Percentiles rank a stretch among this genome's conserved stretches.
phyloP scores from a whole-genome alignment of 2,329 filamentous ascomycete species.

The Sclerotinia spermophila region DNA sequence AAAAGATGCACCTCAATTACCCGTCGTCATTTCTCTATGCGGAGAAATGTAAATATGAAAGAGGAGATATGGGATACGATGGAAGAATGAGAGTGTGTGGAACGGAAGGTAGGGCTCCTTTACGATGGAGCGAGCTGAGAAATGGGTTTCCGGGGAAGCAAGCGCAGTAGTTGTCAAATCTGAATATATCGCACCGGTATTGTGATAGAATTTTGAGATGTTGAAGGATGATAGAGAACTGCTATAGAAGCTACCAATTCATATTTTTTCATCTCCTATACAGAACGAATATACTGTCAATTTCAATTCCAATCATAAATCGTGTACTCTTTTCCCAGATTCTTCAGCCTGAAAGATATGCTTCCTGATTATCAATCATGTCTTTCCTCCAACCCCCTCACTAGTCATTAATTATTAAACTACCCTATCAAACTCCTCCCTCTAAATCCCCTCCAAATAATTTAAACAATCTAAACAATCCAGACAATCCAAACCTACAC shows the following conservation, averaged over 20 bases:
- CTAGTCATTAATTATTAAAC: no score
- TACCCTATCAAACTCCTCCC: no score
- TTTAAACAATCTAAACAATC: no score
- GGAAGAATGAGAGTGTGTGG: background rate
- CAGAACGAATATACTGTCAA: background rate
- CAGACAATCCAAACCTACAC: no score
- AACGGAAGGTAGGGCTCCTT: background rate
- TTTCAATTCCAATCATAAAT: no score
- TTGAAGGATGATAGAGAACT: background rate
- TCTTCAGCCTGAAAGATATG: no score
- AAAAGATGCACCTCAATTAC: slow-evolving; percentile 78
- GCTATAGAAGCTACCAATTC: no score
- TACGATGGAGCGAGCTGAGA: background rate
- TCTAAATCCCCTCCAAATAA: no score
- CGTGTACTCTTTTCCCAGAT: no score
- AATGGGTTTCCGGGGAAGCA: no score
- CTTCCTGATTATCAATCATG: no score
- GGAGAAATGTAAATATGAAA: slow-evolving; percentile 81
- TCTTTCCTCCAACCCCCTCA: no score
- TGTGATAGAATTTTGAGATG: background rate
- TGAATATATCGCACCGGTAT: background rate
- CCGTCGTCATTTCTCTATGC: slow-evolving; percentile 80
- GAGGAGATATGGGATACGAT: background rate
- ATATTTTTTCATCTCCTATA: background rate
- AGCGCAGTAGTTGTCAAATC: background rate